phyloP scores from a whole-genome alignment of 139 green algal species.

The Tetradesmus lagerheimii region DNA sequence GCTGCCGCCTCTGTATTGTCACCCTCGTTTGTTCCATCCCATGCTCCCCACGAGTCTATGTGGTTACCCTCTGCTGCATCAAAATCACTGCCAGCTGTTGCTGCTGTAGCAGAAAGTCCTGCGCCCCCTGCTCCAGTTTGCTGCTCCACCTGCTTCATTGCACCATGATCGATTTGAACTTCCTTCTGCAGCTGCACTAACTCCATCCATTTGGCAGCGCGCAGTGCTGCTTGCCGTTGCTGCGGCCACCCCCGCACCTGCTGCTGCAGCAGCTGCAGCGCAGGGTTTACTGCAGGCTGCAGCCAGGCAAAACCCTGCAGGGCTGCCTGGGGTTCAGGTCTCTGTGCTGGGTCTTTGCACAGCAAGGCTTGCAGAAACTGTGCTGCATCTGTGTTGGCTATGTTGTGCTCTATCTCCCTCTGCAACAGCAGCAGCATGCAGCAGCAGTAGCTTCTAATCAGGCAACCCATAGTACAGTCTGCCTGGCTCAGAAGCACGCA shows the following conservation, averaged over 20 bases:
- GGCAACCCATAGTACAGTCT: too few species aligned
- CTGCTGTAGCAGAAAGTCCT: not conserved
- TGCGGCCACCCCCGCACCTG: not conserved
- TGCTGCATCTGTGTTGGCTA: not conserved
- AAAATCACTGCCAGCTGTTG: not conserved
- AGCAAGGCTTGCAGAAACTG: not conserved
- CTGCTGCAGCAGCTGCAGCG: conserved; percentile 8
- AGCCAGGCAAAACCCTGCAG: conserved; percentile 10
- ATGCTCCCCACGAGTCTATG: not conserved
- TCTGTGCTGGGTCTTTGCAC: not conserved
- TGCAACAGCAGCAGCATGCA: not conserved
- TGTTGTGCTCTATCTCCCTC: not conserved
- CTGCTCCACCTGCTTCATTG: not conserved
- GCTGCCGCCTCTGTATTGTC: too few species aligned
- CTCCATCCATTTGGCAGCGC: conserved; percentile 13
- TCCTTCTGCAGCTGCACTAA: conserved; percentile 16
- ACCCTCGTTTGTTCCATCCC: not conserved
- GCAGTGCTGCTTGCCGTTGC: conserved; percentile 1
- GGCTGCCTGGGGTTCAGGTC: not conserved
- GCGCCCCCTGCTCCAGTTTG: not conserved
- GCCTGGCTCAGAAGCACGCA: too few species aligned
- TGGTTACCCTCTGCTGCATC: not conserved
- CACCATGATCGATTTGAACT: not conserved
- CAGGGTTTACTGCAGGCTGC: not conserved
- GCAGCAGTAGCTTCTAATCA: not conserved